Conservation (phyloP, 2,329 filamentous ascomycete genomes). For the Cladophialophora immunda region DNA sequence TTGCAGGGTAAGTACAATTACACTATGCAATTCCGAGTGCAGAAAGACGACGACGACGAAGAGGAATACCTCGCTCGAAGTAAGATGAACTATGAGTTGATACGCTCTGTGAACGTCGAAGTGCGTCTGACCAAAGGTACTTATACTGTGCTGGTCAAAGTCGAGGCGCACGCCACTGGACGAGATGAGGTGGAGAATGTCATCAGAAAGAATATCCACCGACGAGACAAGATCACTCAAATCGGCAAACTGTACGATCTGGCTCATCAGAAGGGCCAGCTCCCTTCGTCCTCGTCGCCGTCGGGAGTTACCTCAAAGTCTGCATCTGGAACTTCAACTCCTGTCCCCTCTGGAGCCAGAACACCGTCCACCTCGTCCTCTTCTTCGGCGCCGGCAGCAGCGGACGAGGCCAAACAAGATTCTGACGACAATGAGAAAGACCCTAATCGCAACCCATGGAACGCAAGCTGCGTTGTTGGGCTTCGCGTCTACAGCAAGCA, state of each 20-base stretch:
- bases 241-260: slow-evolving; percentile 58
- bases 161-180: slow-evolving; percentile 69
- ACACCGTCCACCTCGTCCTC: slow-evolving; percentile 43
- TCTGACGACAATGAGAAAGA: slow-evolving; percentile 34
- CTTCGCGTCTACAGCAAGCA: slow-evolving; percentile 61
- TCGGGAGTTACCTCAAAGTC: slow-evolving; percentile 13
- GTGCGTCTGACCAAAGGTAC: slow-evolving; percentile 76
- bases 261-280: slow-evolving; percentile 54
- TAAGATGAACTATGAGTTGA: slow-evolving; percentile 68
- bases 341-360: slow-evolving; percentile 41
- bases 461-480: slow-evolving; percentile 69
- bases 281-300: slow-evolving; percentile 22
- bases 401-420: slow-evolving; percentile 43
- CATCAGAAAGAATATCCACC: slow-evolving; percentile 70
- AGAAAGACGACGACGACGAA: slow-evolving; percentile 62
- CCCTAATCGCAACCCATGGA: slow-evolving; percentile 60
- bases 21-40: slow-evolving; percentile 66
- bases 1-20: slow-evolving; percentile 67
- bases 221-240: slow-evolving; percentile 74
- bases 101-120: slow-evolving; percentile 79
- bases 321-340: slow-evolving; percentile 38
- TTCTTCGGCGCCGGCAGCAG: slow-evolving; percentile 40
- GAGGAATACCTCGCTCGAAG: slow-evolving; percentile 67
- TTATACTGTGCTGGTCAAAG: slow-evolving; percentile 79
- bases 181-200: slow-evolving; percentile 63